These are phyloP conservation scores for Nitzschia sp. DNA, from an alignment of 108 stramenopile genomes.

Conservation along the genomic window DNA sequence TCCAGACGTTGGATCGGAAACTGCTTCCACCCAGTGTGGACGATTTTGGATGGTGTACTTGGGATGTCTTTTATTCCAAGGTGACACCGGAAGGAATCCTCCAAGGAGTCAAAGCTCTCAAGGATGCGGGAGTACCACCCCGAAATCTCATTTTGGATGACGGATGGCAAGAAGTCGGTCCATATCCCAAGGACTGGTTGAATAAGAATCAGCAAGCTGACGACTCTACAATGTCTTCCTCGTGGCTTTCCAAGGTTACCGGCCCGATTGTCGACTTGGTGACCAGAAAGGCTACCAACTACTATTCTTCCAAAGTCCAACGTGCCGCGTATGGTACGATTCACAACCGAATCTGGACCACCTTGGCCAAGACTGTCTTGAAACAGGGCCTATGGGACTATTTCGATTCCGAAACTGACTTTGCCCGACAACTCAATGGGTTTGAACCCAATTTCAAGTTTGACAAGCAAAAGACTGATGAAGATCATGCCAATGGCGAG, in stretches of 20 bases:
- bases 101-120: slow-evolving; percentile 28
- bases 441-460: slow-evolving; percentile 45
- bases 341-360: slow-evolving; percentile 36
- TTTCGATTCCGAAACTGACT: slow-evolving; percentile 53
- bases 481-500: neutral
- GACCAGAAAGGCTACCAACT: slow-evolving; percentile 20
- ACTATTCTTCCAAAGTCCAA: slow-evolving; percentile 37
- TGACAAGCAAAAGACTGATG: neutral
- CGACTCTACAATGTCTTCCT: neutral
- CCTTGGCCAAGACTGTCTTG: slow-evolving; percentile 30
- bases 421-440: slow-evolving; percentile 37
- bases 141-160: slow-evolving; percentile 48
- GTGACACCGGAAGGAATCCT: slow-evolving; percentile 45
- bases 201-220: neutral
- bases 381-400: slow-evolving; percentile 41
- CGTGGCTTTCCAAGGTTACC: neutral
- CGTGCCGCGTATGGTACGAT: slow-evolving; percentile 29
- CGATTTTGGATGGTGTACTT: slow-evolving; percentile 76
- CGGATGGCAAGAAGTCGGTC: slow-evolving; percentile 50
- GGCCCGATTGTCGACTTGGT: slow-evolving; percentile 11
- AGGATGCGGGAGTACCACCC: slow-evolving; percentile 36
- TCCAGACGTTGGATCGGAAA: slow-evolving; percentile 34
- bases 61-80: slow-evolving; percentile 73
- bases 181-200: slow-evolving; percentile 17
- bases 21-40: slow-evolving; percentile 37